Evolutionary conservation across 2,329 filamentous ascomycete species (phyloP).

Genomic region (Macroventuria anomochaeta): DNA sequence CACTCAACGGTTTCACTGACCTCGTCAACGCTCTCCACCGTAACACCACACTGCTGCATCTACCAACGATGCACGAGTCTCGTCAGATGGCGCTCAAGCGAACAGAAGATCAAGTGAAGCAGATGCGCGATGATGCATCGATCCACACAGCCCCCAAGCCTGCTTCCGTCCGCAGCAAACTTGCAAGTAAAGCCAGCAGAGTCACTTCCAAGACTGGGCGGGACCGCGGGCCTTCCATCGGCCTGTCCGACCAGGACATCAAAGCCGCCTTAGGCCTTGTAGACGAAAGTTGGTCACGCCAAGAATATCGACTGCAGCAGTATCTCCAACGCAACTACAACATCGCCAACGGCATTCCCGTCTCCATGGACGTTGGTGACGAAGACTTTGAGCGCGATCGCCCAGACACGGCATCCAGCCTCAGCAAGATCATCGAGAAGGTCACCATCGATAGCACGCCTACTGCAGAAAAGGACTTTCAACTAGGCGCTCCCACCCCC

Average conservation of each 20-base stretch:
- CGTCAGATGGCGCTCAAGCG: conserved; percentile 66
- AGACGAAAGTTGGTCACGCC: conserved; percentile 58
- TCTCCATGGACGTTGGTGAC: conserved; percentile 54
- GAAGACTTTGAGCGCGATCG: conserved; percentile 53
- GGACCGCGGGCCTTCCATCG: conserved; percentile 34
- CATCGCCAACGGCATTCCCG: conserved; percentile 53
- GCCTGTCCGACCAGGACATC: conserved; percentile 57
- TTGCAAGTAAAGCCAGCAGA: conserved; percentile 41
- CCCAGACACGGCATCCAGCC: conserved; percentile 49
- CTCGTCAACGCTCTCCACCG: conserved; percentile 71
- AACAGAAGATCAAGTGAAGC: conserved; percentile 63
- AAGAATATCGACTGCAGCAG: conserved; percentile 55
- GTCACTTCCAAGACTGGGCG: conserved; percentile 36
- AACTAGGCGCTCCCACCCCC: conserved; percentile 32
- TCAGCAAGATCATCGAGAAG: conserved; percentile 53
- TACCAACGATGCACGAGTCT: conserved; percentile 69
- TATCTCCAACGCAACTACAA: conserved; percentile 57
- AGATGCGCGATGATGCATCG: conserved; percentile 53
- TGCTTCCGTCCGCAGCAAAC: conserved; percentile 43
- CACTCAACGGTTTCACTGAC: conserved; percentile 72
- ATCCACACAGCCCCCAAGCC: conserved; percentile 37
- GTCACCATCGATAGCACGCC: conserved; percentile 56
- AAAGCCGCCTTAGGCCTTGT: conserved; percentile 57
- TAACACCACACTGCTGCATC: conserved; percentile 67
- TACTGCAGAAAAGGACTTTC: conserved; percentile 48